Evolutionary conservation across 768 basidiomycete species (phyloP).

Genomic region (Russula foetens): DNA sequence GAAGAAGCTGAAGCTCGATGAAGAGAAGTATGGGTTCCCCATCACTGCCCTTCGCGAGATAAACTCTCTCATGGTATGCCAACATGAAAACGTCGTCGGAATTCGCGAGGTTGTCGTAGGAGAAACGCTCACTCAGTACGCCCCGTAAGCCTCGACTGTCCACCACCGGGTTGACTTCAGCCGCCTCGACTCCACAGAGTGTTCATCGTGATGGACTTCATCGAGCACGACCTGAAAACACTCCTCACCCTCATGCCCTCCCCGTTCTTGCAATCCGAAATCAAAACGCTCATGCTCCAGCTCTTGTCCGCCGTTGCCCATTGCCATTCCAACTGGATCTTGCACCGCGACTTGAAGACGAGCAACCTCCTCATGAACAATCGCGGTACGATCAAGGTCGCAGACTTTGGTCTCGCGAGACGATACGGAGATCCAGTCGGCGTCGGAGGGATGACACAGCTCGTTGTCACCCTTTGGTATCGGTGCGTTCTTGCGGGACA

Average conservation of each 20-base stretch:
- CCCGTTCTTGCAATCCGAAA: slow-evolving; percentile 95
- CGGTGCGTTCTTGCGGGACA: slow-evolving; percentile 44
- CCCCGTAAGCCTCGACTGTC: slow-evolving; percentile 11
- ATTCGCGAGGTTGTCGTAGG: slow-evolving; percentile 97
- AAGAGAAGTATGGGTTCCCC: slow-evolving; percentile 98
- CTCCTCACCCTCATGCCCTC: slow-evolving; percentile 91
- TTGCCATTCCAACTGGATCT: slow-evolving; percentile 95
- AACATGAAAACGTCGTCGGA: slow-evolving; percentile 94
- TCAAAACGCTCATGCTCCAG: slow-evolving; percentile 95
- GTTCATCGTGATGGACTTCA: slow-evolving; percentile 99
- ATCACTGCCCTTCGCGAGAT: slow-evolving; percentile 94
- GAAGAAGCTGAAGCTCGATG: slow-evolving; percentile 96
- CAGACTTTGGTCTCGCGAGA: slow-evolving; percentile 94
- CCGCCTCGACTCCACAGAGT: slow-evolving; percentile 55
- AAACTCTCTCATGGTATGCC: slow-evolving; percentile 91
- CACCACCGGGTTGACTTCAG: neutral
- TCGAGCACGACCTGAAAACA: slow-evolving; percentile 98
- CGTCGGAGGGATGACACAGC: slow-evolving; percentile 93
- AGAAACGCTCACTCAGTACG: slow-evolving; percentile 97
- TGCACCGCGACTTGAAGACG: slow-evolving; percentile 96
- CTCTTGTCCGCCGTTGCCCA: slow-evolving; percentile 87
- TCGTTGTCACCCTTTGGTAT: slow-evolving; percentile 99
- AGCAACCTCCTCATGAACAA: slow-evolving; percentile 99
- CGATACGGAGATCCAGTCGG: slow-evolving; percentile 96
- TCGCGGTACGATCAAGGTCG: slow-evolving; percentile 95